Conservation (phyloP, 768 basidiomycete species). For the Podaxis sp. region DNA sequence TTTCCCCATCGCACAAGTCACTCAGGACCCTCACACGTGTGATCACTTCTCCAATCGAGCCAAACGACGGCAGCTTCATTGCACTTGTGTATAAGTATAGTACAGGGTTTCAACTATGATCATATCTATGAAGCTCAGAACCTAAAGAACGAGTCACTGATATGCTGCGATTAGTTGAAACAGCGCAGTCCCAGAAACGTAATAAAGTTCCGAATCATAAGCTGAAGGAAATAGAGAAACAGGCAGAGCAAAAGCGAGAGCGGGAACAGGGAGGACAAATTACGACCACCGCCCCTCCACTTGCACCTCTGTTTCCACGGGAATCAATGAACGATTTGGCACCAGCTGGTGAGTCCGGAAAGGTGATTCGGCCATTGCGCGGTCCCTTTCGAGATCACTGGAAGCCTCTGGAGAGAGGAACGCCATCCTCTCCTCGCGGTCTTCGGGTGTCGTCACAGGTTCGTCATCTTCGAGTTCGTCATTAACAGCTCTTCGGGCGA, state of each 20-base stretch:
- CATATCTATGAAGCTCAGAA: background rate
- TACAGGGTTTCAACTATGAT: conserved; percentile 10
- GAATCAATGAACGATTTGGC: conserved; percentile 23
- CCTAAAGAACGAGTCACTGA: background rate
- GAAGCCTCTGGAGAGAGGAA: conserved; percentile 42
- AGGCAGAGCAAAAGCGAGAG: background rate
- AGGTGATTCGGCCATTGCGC: conserved; percentile 48
- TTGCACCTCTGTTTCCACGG: conserved; percentile 15
- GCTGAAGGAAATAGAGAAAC: background rate
- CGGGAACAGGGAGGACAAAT: background rate
- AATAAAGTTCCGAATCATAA: conserved; percentile 9
- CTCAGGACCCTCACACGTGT: background rate
- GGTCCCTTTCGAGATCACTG: conserved; percentile 34
- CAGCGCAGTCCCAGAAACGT: conserved; percentile 5
- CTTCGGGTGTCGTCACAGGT: conserved; percentile 20
- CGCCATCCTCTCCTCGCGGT: conserved; percentile 51
- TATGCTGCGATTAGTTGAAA: background rate
- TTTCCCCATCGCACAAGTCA: background rate
- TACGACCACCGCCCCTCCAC: conserved; percentile 15
- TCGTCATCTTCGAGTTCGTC: conserved; percentile 44
- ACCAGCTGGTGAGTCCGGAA: conserved; percentile 32
- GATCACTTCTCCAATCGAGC: background rate
- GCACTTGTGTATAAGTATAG: conserved; percentile 4
- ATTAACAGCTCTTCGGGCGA: conserved; percentile 67
- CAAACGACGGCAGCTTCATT: background rate